These are phyloP conservation scores for Penicillium verrucosum DNA, from an alignment of 2,329 filamentous ascomycete genomes.

Conservation along the genomic window DNA sequence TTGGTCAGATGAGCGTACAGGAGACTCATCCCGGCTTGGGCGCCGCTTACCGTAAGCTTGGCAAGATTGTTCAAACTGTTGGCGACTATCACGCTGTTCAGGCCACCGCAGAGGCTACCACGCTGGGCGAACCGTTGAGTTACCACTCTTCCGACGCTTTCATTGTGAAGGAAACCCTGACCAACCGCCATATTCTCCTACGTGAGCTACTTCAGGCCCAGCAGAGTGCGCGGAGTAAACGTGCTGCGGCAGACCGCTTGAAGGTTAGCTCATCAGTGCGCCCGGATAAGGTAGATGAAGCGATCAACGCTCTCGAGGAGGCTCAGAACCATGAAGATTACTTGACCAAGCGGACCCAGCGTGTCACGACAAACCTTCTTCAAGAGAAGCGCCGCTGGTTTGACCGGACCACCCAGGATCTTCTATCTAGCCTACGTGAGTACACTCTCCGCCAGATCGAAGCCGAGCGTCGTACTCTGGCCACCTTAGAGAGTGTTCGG, in stretches of 20 bases:
- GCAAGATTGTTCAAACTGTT: conserved; percentile 86
- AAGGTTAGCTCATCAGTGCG: conserved; percentile 84
- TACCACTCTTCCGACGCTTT: conserved; percentile 96
- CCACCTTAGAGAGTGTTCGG: conserved; percentile 87
- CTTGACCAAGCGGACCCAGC: conserved; percentile 78
- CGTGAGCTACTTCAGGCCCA: conserved; percentile 91
- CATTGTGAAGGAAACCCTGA: conserved; percentile 96
- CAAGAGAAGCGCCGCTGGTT: conserved; percentile 92
- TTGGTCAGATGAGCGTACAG: conserved; percentile 81
- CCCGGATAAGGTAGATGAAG: conserved; percentile 94
- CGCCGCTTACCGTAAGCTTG: conserved; percentile 91
- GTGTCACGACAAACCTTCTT: conserved; percentile 84
- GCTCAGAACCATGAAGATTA: conserved; percentile 77
- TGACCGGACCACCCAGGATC: conserved; percentile 75
- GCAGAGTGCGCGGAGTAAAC: conserved; percentile 75
- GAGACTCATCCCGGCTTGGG: conserved; percentile 85
- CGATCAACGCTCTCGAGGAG: conserved; percentile 86
- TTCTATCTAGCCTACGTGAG: conserved; percentile 80
- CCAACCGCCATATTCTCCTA: conserved; percentile 93
- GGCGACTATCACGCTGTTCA: conserved; percentile 96
- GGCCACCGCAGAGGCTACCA: conserved; percentile 93
- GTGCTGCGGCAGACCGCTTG: conserved; percentile 81
- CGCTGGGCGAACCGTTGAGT: conserved; percentile 85
- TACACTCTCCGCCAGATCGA: conserved; percentile 95
- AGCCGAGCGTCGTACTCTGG: conserved; percentile 84